Evolutionary conservation across 2,329 filamentous ascomycete species (phyloP).

Genomic region (Epichloe uncinata): DNA sequence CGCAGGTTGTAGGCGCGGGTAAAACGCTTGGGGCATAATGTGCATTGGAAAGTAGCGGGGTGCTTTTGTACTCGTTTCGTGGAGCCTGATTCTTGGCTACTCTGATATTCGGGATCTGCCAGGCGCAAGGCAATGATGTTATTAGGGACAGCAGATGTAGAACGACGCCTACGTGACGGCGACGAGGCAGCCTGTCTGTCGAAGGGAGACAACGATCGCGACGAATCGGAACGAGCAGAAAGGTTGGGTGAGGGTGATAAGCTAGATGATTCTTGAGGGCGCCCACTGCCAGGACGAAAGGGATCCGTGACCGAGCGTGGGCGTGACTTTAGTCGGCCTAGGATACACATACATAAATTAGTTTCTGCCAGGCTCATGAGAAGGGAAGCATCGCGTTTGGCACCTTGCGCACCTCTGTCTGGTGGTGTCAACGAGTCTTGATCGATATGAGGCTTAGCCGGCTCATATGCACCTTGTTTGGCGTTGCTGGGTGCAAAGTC

Average conservation of each 20-base stretch:
- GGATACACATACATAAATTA: background rate
- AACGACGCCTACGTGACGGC: conserved; percentile 36
- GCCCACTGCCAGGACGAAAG: conserved; percentile 35
- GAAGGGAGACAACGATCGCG: conserved; percentile 45
- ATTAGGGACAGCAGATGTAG: conserved; percentile 48
- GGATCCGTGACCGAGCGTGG: conserved; percentile 48
- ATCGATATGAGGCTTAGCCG: conserved; percentile 50
- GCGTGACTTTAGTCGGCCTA: conserved; percentile 35
- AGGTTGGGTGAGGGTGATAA: conserved; percentile 39
- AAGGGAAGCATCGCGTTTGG: background rate
- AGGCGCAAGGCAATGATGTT: conserved; percentile 73
- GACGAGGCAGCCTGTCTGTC: conserved; percentile 34
- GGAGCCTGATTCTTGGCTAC: conserved; percentile 44
- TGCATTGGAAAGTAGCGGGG: conserved; percentile 93
- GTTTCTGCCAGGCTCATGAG: background rate
- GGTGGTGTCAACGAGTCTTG: conserved; percentile 77
- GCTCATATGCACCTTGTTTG: conserved; percentile 22
- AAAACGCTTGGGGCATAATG: conserved; percentile 85
- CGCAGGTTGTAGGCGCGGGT: conserved; percentile 93
- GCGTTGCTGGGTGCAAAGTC: conserved; percentile 71
- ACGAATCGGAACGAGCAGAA: conserved; percentile 31
- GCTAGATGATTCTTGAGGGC: conserved; percentile 26
- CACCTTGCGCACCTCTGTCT: conserved; percentile 41
- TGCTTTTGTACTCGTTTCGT: conserved; percentile 91
- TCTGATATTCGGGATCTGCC: conserved; percentile 75